phyloP scores from a whole-genome alignment of 2,329 filamentous ascomycete genomes.

The Alternaria dauci region DNA sequence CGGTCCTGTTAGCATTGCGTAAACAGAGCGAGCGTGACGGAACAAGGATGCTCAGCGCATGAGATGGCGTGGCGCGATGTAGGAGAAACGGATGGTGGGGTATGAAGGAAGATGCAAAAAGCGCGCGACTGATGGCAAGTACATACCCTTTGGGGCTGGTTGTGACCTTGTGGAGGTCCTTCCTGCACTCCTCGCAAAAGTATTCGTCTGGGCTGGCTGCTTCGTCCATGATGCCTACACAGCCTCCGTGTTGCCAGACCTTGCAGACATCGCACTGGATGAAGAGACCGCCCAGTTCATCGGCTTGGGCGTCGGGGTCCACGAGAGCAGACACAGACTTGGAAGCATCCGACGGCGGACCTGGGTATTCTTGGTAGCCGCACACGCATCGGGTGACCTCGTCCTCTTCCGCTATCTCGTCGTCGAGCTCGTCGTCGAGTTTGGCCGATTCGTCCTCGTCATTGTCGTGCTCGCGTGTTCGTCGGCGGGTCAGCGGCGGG shows the following conservation, averaged over 20 bases:
- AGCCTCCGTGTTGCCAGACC: slow-evolving; percentile 98
- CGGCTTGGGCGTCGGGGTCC: slow-evolving; percentile 61
- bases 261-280: slow-evolving; percentile 98
- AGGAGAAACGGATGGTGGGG: neutral
- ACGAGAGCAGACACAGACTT: slow-evolving; percentile 63
- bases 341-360: slow-evolving; percentile 69
- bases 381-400: slow-evolving; percentile 96
- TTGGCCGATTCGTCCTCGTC: slow-evolving; percentile 59
- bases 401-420: slow-evolving; percentile 73
- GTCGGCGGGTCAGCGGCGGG: slow-evolving; percentile 75
- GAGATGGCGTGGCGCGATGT: neutral
- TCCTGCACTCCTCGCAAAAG: slow-evolving; percentile 94
- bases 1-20: slow-evolving; percentile 10
- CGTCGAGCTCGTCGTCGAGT: slow-evolving; percentile 65
- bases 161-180: slow-evolving; percentile 87
- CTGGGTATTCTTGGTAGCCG: slow-evolving; percentile 93
- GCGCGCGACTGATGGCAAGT: slow-evolving; percentile 21
- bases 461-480: slow-evolving; percentile 78
- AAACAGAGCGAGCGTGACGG: neutral
- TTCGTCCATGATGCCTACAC: slow-evolving; percentile 96
- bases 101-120: slow-evolving; percentile 16
- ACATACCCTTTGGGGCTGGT: slow-evolving; percentile 85
- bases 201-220: slow-evolving; percentile 94
- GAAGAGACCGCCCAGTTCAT: slow-evolving; percentile 93
- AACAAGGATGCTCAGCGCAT: neutral